phyloP scores from a whole-genome alignment of 257 asterid genomes.

The Ophiorrhiza pumila region DNA sequence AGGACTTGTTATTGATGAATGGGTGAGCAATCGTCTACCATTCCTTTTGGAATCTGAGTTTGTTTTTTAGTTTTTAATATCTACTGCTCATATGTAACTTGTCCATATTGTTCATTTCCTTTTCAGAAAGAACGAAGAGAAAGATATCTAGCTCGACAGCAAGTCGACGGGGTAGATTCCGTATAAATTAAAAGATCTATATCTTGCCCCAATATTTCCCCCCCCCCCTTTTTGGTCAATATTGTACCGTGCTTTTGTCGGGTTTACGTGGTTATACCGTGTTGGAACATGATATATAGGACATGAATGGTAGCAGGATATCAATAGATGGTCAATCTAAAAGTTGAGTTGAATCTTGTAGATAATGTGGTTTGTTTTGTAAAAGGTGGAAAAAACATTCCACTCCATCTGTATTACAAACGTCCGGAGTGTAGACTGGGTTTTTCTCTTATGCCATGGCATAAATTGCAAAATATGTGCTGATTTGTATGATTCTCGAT shows the following conservation, averaged over 20 bases:
- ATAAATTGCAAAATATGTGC: background rate
- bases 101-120: background rate
- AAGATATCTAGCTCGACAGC: conserved; percentile 88
- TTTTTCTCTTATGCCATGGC: conserved; percentile 1
- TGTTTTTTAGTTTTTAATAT: background rate
- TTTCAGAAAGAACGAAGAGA: conserved; percentile 94
- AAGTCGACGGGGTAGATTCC: conserved; percentile 76
- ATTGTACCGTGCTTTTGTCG: background rate
- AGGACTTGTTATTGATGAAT: conserved; percentile 92
- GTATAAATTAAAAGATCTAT: conserved; percentile 28
- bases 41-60: background rate
- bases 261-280: background rate
- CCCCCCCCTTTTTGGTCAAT: background rate
- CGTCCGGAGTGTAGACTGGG: background rate
- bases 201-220: background rate
- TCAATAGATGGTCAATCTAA: background rate
- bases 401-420: conserved; percentile 7
- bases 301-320: background rate
- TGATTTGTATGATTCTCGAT: background rate
- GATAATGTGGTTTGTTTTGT: conserved; percentile 13
- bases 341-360: conserved; percentile 9
- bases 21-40: conserved; percentile 51
- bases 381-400: background rate
- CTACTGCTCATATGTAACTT: background rate
- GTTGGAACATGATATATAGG: background rate